phyloP scores from a whole-genome alignment of 176 grass and related monocot species.

The Rhynchospora breviuscula region DNA sequence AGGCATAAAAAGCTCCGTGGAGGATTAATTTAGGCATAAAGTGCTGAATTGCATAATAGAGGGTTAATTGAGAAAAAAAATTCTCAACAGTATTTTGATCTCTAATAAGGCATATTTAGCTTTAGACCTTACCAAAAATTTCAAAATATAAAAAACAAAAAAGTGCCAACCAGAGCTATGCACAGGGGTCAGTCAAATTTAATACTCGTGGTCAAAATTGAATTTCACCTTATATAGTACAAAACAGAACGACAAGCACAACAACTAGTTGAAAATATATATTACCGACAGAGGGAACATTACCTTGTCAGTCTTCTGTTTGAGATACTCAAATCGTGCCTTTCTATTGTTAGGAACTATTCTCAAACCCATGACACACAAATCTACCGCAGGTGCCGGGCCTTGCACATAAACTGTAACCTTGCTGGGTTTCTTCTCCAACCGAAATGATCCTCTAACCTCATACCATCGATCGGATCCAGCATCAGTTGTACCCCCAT shows the following conservation, averaged over 20 bases:
- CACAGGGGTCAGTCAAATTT: neutral
- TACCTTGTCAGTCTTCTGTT: conserved; percentile 49
- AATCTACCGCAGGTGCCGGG: conserved; percentile 38
- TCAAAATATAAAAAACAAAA: neutral
- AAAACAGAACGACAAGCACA: neutral
- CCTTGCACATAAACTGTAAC: conserved; percentile 47
- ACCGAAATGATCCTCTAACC: conserved; percentile 38
- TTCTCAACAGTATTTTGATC: neutral
- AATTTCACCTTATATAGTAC: neutral
- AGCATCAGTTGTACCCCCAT: conserved; percentile 36
- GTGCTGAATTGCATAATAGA: neutral
- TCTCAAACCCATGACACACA: conserved; percentile 34
- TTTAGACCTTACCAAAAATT: neutral
- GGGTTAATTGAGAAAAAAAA: neutral
- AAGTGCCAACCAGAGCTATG: neutral
- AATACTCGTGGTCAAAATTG: neutral
- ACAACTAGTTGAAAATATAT: neutral
- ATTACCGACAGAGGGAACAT: neutral
- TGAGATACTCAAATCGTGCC: conserved; percentile 31
- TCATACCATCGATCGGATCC: conserved; percentile 28
- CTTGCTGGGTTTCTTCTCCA: conserved; percentile 39
- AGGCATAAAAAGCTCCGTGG: neutral
- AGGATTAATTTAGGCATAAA: conserved; percentile 5
- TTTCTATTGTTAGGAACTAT: conserved; percentile 40
- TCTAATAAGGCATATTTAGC: neutral